Evolutionary conservation across 1,139 yeast species (phyloP).

Genomic region (Wickerhamiella pararugosa): DNA sequence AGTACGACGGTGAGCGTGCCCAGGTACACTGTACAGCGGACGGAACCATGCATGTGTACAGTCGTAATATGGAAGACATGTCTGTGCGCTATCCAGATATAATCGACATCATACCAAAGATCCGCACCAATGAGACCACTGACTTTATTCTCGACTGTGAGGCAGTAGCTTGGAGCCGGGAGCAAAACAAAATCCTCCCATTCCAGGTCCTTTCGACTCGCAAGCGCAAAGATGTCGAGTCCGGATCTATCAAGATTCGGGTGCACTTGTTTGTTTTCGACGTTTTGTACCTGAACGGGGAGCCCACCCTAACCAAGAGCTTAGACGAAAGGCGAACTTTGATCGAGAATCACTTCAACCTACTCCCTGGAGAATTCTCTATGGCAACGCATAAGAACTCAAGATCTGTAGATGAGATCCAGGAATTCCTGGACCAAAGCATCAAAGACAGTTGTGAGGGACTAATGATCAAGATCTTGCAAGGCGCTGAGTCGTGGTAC

Average conservation of each 20-base stretch:
- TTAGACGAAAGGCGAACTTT: constrained; percentile 54
- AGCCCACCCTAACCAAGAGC: constrained; percentile 52
- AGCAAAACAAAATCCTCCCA: constrained; percentile 61
- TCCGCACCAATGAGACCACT: constrained; percentile 31
- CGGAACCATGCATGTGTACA: constrained; percentile 62
- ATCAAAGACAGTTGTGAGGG: constrained; percentile 92
- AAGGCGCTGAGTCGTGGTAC: constrained; percentile 67
- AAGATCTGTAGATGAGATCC: constrained; percentile 56
- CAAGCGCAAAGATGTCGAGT: constrained; percentile 82
- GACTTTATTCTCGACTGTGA: constrained; percentile 81
- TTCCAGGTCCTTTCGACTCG: constrained; percentile 87
- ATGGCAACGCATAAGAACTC: constrained; percentile 69
- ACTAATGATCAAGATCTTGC: constrained; percentile 80
- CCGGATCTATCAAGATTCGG: constrained; percentile 73
- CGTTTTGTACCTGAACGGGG: constrained; percentile 55
- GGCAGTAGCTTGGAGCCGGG: constrained; percentile 97
- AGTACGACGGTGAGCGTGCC: constrained; percentile 96
- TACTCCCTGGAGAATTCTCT: constrained; percentile 62
- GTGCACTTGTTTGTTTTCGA: constrained; percentile 92
- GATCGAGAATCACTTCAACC: constrained; percentile 40
- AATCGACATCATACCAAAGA: constrained; percentile 48
- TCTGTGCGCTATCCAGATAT: constrained; percentile 90
- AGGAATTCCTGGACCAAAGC: constrained; percentile 74
- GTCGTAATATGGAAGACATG: constrained; percentile 96
- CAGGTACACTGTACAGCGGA: constrained; percentile 63